Conservation (phyloP, 768 basidiomycete genomes). For the Atractiella rhizophila region DNA sequence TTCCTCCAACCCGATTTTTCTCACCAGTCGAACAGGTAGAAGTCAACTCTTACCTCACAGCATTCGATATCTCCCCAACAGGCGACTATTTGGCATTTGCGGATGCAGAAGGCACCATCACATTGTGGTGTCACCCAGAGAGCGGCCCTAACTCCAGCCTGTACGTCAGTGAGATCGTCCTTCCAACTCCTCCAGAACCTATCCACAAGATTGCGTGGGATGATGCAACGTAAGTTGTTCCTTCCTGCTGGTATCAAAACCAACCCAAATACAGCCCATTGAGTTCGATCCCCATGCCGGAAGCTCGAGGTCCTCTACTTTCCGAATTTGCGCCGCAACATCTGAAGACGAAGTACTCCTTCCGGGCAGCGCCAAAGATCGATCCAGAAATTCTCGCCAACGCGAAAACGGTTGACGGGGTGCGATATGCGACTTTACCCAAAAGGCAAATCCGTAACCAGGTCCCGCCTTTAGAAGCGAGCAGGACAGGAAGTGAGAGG, state of each 20-base stretch:
- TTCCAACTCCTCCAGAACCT: constrained; percentile 48
- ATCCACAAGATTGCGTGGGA: constrained; percentile 55
- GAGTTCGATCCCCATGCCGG: constrained; percentile 65
- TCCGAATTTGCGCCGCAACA: constrained; percentile 28
- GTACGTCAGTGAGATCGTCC: constrained; percentile 61
- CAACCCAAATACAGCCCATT: constrained; percentile 36
- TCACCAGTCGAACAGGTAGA: constrained; percentile 15
- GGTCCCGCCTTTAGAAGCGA: constrained; percentile 30
- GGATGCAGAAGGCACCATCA: constrained; percentile 58
- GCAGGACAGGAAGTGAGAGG: constrained; percentile 29
- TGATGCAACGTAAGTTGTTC: constrained; percentile 39
- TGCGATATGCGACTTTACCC: constrained; percentile 70
- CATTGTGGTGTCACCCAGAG: constrained; percentile 48
- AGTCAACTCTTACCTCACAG: constrained; percentile 43
- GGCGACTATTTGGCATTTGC: constrained; percentile 84
- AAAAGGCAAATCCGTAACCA: constrained; percentile 62
- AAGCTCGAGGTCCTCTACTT: constrained; percentile 46
- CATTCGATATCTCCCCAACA: constrained; percentile 55
- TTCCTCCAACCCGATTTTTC: no score
- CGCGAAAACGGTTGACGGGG: constrained; percentile 66
- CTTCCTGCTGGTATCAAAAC: neutral
- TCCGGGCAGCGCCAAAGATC: constrained; percentile 41
- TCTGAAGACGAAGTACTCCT: constrained; percentile 30
- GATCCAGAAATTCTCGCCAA: constrained; percentile 47
- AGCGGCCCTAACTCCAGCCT: constrained; percentile 57